Base-by-base conservation (phyloP, 768 basidiomycete genomes). In the Macrolepiota dolichaula region DNA sequence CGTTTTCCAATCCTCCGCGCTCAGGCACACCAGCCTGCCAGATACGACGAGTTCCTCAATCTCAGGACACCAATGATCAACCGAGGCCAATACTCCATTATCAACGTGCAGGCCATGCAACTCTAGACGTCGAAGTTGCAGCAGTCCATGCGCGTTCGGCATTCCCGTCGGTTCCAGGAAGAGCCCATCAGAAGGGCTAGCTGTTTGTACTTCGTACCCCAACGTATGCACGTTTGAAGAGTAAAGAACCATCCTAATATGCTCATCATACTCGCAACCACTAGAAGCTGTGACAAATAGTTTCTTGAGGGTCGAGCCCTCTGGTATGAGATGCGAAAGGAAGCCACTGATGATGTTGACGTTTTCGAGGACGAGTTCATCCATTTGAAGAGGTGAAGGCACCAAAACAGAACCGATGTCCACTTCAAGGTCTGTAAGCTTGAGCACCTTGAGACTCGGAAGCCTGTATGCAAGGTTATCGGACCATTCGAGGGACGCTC, bases 401-500 rank as follows among this genome's bases (percentile, higher is more conserved):
- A 72, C 68, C n/a, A 71, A 68, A 6, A 75, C 69, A 12, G 70
- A 67, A 24, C 73, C 66, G 50, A 85, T 72, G 53, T 79, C 76
- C 49, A 85, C 75, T 51, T 80, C 75, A 24, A 83, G 65, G 61
- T 77, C 66, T 36, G 75, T 76, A 32, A 85, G 70, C 37, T 73
- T 73, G 58, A 86, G 73, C 44, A 66, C 74, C 63, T 68, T 71
- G 32, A 85, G 74, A 58, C 68, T 74, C 9, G 76, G 70, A 63
- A 85, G 84, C 49, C 72, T 75, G 69, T 74, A 77, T 2, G 76
- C 72, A n/a, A 83, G 68, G 38, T 70, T 70, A 55, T 84, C 81
- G 65, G 84, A 81, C 83, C 84, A 85, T 63, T 80, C 78, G 64
- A 86, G 67, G 17, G 81, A 81, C 1, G 80, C 72, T 25, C 63